Conservation (phyloP, 164 flowering plant genomes). For the Stephania cephalantha region DNA sequence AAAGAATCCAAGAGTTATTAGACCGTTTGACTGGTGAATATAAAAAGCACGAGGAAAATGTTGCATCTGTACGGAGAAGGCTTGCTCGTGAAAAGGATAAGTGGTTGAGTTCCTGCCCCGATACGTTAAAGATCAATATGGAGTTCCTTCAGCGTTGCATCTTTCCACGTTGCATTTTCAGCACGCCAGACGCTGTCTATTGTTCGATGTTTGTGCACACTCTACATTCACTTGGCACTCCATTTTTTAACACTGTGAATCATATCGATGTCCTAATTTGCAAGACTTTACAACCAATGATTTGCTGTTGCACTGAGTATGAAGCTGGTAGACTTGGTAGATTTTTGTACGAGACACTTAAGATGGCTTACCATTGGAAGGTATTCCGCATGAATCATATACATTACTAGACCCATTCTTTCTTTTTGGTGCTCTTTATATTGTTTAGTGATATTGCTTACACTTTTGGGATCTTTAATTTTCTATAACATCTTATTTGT, state of each 20-base stretch:
- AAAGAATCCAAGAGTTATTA: conserved; percentile 89
- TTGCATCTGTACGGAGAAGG: conserved; percentile 74
- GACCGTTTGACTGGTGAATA: conserved; percentile 80
- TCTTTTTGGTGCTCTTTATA: not conserved
- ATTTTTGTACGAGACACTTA: conserved; percentile 83
- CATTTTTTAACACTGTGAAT: conserved; percentile 95
- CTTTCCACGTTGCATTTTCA: conserved; percentile 93
- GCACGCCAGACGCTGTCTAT: conserved; percentile 98
- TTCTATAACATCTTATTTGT: conserved; percentile 12
- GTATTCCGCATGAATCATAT: conserved; percentile 23
- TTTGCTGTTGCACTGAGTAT: conserved; percentile 98
- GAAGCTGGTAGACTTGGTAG: conserved; percentile 97
- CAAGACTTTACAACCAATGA: conserved; percentile 98
- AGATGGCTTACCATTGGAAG: conserved; percentile 98
- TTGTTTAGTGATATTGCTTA: not conserved
- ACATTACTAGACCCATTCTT: not conserved
- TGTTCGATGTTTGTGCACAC: conserved; percentile 96
- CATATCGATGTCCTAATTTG: conserved; percentile 97
- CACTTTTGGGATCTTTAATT: conserved; percentile 5
- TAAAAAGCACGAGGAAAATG: conserved; percentile 84
- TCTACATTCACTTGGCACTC: conserved; percentile 96
- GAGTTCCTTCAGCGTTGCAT: conserved; percentile 99
- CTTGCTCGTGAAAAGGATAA: conserved; percentile 89
- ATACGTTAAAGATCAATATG: conserved; percentile 96
- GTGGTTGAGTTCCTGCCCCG: conserved; percentile 96